Base-by-base conservation (phyloP, 2,329 filamentous ascomycete species). In the Exophiala sideris region DNA sequence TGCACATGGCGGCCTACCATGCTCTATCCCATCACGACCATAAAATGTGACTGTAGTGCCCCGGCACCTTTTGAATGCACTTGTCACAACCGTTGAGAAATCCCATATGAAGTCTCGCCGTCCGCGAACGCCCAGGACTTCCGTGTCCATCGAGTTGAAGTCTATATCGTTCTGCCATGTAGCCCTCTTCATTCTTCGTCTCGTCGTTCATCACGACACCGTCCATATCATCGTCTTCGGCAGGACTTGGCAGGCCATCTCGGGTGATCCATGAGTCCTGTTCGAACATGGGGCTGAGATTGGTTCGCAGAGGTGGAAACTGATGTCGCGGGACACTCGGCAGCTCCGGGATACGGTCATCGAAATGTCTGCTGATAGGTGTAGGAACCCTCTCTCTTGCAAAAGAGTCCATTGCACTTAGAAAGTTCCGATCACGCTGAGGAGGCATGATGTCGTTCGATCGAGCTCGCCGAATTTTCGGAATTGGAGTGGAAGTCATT, bases 1-100 rank as follows among this genome's bases (percentile, higher is more conserved):
- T 20, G 14, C 45, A 16, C 36, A 41, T 36, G 29, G 7, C 48
- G 40, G 16, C 14, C 10, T 39, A n/a, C 16, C 50, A 45, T 36
- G 38, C 16, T 24, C 9, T n/a, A 16, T 29, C 24, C 24, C 24
- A 29, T 64, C 56, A 64, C 3, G 62, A 56, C 48, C 68, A 66
- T 59, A 89, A 83, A 56, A 91, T 89, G 70, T 91, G 88, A 65
- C 87, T 90, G 67, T 89, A 91, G 67, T 91, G 88, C 1, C 88
- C 88, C 0, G 88, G 87, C 6, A 89, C 85, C 67, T 85, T 87
- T 67, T 81, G 77, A 41, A 79, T 80, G 71, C 88, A 91, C 70
- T 90, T 90, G 57, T 90, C 87, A 67, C 88, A 91, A 69, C 89
- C 87, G 10, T 84, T 79, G 59, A 87, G 77, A 72, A 86, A 91